Evolutionary conservation across 192 early-diverging fungal genomes (phyloP), one percentile per base, ranked within the genome.

Genomic region (Entomortierella parvispora): DNA sequence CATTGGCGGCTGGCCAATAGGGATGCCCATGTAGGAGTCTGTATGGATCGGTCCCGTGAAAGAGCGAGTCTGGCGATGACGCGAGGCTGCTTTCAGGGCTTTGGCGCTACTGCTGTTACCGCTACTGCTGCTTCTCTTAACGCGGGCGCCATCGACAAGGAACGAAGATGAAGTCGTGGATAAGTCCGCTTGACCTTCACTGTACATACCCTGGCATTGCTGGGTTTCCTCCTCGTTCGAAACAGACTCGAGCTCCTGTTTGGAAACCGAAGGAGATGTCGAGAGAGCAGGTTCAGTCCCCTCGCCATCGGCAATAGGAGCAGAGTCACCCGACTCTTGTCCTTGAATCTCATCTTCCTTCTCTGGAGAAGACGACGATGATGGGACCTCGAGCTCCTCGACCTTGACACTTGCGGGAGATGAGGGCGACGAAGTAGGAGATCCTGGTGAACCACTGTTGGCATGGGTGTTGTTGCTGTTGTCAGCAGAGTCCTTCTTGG

Each of bases 41-140:
- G 72, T 63, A 12, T 77, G 58, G 49, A 68, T 63, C 37, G 65
- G 65, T 10, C 74, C 74, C 2, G 60, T 77, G 56, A 77, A 77
- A 10, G 74, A 77, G 11, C 74, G 65, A 0, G 74, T 77, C 65
- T 77, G 74, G 61, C 74, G 74, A 29, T 77, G 74, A 17, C 74
- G 65, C 5, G 74, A 68, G 20, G 28, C 25, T 25, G 22, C 56
- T 55, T 68, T 77, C 12, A 44, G 37, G 43, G 37, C 18, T 55
- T 77, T 77, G 48, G n/a, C n/a, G n/a, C n/a, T n/a, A n/a, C 12
- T 40, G 12, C 55, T 59, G 47, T 76, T 76, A 23, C 74, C 74
- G 7, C 37, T 68, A 42, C 74, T 77, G 61, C 55, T 77, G 61
- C 74, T 77, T 8, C 74, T 59, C 65, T 77, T 77, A 8, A 77